Percentiles rank a stretch among this genome's conserved stretches.
phyloP scores from a whole-genome alignment of 495 filamentous ascomycete genomes.

The Penicillium bovifimosum region DNA sequence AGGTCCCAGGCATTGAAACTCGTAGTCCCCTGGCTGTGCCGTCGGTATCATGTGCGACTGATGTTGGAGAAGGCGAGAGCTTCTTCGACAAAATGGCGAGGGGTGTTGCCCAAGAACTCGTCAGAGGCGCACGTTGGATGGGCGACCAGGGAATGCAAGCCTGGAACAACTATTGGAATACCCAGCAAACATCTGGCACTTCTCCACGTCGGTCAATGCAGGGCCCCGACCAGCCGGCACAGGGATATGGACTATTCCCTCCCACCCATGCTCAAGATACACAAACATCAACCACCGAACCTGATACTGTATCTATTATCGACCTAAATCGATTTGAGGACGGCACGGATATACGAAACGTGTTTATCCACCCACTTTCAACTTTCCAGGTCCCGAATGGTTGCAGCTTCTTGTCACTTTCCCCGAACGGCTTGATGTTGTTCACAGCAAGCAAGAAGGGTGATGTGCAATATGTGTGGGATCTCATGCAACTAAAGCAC shows the following conservation, averaged over 20 bases:
- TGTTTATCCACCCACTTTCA: slow-evolving; percentile 56
- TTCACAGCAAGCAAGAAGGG: slow-evolving; percentile 90
- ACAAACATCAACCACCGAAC: slow-evolving; percentile 51
- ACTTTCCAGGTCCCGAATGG: slow-evolving; percentile 79
- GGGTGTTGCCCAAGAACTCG: slow-evolving; percentile 85
- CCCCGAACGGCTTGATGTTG: slow-evolving; percentile 74
- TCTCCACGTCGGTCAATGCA: slow-evolving; percentile 24
- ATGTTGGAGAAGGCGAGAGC: slow-evolving; percentile 72
- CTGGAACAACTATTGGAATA: slow-evolving; percentile 87
- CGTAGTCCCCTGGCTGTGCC: slow-evolving; percentile 72
- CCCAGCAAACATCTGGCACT: slow-evolving; percentile 39
- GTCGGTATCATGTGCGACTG: slow-evolving; percentile 65
- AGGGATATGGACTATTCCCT: slow-evolving; percentile 51
- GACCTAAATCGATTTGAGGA: slow-evolving; percentile 66
- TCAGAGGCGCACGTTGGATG: slow-evolving; percentile 81
- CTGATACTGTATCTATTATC: slow-evolving; percentile 76
- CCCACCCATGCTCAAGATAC: slow-evolving; percentile 65
- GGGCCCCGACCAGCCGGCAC: slow-evolving; percentile 24
- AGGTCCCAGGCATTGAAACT: slow-evolving; percentile 60
- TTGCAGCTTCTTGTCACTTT: slow-evolving; percentile 87
- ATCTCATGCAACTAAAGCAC: slow-evolving; percentile 63
- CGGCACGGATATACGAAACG: slow-evolving; percentile 31
- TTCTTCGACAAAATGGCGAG: slow-evolving; percentile 80
- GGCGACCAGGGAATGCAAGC: slow-evolving; percentile 79
- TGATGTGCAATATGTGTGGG: slow-evolving; percentile 89